Evolutionary conservation across 371 early-diverging fungal genomes (phyloP).

Genomic region (Mortierella sp.): DNA sequence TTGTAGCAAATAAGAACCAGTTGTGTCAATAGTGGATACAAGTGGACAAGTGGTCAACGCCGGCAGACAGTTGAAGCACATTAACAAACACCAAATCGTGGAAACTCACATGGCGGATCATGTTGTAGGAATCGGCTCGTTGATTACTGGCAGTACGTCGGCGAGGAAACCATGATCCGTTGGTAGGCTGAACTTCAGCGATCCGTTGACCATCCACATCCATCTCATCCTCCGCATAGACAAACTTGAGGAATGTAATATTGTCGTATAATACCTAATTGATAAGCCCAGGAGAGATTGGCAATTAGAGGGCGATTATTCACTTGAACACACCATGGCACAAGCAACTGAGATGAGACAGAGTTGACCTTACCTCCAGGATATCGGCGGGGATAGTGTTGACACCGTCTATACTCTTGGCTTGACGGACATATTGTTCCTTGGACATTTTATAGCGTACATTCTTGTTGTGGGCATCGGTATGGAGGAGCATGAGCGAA

Average conservation of each 20-base stretch:
- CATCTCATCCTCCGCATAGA: constrained; percentile 68
- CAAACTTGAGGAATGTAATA: constrained; percentile 69
- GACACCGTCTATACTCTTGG: constrained; percentile 75
- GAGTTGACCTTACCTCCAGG: constrained; percentile 65
- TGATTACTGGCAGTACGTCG: constrained; percentile 41
- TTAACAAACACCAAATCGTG: not conserved
- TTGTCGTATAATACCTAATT: constrained; percentile 84
- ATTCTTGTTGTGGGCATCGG: constrained; percentile 92
- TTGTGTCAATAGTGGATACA: not conserved
- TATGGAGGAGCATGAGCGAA: constrained; percentile 90
- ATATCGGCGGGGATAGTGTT: constrained; percentile 78
- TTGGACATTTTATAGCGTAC: constrained; percentile 88
- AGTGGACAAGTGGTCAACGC: too few species aligned
- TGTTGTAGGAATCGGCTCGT: constrained; percentile 56
- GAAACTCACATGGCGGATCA: constrained; percentile 58
- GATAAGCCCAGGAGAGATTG: not conserved
- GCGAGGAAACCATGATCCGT: constrained; percentile 41
- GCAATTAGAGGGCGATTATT: not conserved
- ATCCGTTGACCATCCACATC: constrained; percentile 60
- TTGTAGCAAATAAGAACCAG: not conserved
- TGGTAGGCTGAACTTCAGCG: constrained; percentile 43
- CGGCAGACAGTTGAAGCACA: not conserved
- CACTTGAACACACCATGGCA: not conserved
- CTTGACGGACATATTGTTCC: constrained; percentile 84
- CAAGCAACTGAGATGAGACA: not conserved